A percentile compares a stretch with the other conserved stretches of the same genome.
These are phyloP conservation scores for Nakazawaea anatomiae DNA, from an alignment of 805 yeast species.

Conservation along the genomic window DNA sequence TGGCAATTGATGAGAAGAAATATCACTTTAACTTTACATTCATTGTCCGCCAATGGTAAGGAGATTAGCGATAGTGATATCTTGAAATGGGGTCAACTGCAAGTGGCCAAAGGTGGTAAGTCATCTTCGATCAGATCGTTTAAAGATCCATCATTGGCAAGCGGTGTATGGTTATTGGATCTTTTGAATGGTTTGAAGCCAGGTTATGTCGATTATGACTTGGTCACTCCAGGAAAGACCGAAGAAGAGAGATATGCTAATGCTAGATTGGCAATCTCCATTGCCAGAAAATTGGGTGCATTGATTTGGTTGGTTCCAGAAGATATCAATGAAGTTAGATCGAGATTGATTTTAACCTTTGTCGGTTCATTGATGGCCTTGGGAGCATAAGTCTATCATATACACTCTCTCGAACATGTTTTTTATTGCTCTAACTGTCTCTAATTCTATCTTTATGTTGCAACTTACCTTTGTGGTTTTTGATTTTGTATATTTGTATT, in stretches of 20 bases:
- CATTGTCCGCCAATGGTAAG: constrained; percentile 65
- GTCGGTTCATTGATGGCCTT: constrained; percentile 92
- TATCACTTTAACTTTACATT: constrained; percentile 76
- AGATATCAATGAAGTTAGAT: constrained; percentile 93
- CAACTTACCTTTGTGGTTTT: not conserved
- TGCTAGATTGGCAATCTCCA: constrained; percentile 95
- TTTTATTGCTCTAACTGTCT: too few relatives aligned
- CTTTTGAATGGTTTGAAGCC: constrained; percentile 92
- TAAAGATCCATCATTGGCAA: constrained; percentile 71
- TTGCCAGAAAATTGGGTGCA: constrained; percentile 97
- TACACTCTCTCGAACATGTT: not conserved
- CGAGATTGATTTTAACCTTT: constrained; percentile 88
- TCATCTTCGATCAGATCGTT: constrained; percentile 69
- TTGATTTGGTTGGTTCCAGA: constrained; percentile 99
- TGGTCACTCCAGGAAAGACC: constrained; percentile 72
- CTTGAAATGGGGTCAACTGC: constrained; percentile 88
- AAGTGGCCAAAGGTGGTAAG: constrained; percentile 83
- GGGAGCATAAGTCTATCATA: constrained; percentile 8
- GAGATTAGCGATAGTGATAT: constrained; percentile 82
- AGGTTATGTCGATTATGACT: constrained; percentile 93
- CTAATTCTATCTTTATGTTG: too few relatives aligned
- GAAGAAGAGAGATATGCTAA: constrained; percentile 89
- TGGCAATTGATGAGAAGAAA: constrained; percentile 99
- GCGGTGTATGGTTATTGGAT: constrained; percentile 80
- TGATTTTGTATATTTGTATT: constrained; percentile 2